phyloP scores from a whole-genome alignment of 257 asterid genomes.

The Gentiana dahurica region DNA sequence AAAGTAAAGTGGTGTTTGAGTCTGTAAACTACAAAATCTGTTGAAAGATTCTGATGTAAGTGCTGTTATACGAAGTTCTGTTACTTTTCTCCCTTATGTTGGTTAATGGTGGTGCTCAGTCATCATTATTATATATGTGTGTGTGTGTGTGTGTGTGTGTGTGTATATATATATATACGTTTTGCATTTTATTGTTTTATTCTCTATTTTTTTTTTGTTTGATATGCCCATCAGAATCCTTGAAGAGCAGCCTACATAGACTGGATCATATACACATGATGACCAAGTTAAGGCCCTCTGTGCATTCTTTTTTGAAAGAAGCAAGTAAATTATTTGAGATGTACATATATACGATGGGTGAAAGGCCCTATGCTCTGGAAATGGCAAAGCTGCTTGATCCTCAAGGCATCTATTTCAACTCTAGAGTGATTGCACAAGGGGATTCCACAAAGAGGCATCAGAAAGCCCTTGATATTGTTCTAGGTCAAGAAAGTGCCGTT shows the following conservation, averaged over 20 bases:
- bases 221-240: constrained; percentile 30
- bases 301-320: constrained; percentile 61
- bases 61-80: too few species aligned
- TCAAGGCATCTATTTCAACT: constrained; percentile 47
- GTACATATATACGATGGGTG: constrained; percentile 95
- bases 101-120: too few species aligned
- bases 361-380: constrained; percentile 77
- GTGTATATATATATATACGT: too few species aligned
- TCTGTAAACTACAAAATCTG: too few species aligned
- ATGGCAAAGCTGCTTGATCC: constrained; percentile 86
- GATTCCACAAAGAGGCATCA: constrained; percentile 71
- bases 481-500: constrained; percentile 85
- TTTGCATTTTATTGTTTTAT: constrained; percentile 11
- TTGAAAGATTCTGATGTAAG: too few species aligned
- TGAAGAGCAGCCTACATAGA: constrained; percentile 54
- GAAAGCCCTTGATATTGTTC: constrained; percentile 88
- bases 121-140: too few species aligned
- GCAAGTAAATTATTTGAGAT: constrained; percentile 65
- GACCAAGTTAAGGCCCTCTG: constrained; percentile 94
- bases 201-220: background rate
- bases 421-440: constrained; percentile 81
- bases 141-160: too few species aligned
- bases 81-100: too few species aligned
- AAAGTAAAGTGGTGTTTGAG: too few species aligned
- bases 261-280: constrained; percentile 69